Evolutionary conservation across 2,329 filamentous ascomycete species (phyloP).

Genomic region (Botryotinia convoluta): DNA sequence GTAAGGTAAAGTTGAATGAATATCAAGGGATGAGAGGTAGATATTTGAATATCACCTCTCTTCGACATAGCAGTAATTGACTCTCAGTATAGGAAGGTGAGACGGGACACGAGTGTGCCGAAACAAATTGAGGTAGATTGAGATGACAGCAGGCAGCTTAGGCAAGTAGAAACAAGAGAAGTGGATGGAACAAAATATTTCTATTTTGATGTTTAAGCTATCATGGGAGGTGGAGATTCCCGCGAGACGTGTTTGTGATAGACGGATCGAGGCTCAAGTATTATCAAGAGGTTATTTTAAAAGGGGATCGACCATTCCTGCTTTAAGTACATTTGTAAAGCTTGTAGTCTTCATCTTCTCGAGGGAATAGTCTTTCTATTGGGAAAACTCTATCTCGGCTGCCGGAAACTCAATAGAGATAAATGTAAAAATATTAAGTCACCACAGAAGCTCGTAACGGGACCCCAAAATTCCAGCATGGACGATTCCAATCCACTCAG

Average conservation of each 20-base stretch:
- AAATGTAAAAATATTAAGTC: not conserved
- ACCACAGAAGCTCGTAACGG: not conserved
- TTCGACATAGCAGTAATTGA: too few species aligned
- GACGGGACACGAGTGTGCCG: not conserved
- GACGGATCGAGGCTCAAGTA: not conserved
- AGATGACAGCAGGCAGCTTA: not conserved
- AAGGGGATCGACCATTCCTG: not conserved
- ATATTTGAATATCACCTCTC: not conserved
- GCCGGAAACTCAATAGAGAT: not conserved
- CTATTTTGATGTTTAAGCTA: not conserved
- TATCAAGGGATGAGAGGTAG: not conserved
- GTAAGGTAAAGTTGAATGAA: not conserved
- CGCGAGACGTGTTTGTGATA: not conserved
- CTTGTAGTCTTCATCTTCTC: not conserved
- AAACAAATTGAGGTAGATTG: not conserved
- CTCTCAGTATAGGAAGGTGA: not conserved
- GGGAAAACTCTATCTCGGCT: not conserved
- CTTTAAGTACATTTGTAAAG: not conserved
- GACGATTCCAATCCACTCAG: not conserved
- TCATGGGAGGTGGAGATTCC: not conserved
- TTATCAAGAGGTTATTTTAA: too few species aligned
- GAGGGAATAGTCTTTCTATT: not conserved
- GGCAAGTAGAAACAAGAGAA: not conserved
- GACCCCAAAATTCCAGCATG: not conserved
- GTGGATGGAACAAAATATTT: not conserved